phyloP scores from a whole-genome alignment of 805 yeast species.

The Clavispora asparagi region DNA sequence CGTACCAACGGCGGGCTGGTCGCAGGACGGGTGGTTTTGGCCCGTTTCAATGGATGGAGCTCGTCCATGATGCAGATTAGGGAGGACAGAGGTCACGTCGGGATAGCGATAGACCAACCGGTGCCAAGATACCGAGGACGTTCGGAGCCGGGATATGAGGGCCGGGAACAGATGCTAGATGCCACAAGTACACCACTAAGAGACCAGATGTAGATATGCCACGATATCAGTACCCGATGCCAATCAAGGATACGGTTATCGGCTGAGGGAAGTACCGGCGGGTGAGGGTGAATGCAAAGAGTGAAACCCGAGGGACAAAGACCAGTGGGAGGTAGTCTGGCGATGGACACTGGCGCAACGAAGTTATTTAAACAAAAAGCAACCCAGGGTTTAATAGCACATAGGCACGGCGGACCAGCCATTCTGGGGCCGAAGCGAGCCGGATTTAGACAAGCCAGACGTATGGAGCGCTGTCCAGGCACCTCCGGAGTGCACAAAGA shows the following conservation, averaged over 20 bases:
- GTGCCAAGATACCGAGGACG: too few species aligned
- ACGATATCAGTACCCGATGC: too few species aligned
- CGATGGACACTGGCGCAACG: background rate
- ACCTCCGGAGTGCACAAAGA: background rate
- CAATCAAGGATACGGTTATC: too few species aligned
- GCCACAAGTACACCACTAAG: too few species aligned
- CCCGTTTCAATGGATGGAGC: background rate
- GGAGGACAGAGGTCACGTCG: too few species aligned
- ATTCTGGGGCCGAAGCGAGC: background rate
- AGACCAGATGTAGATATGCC: too few species aligned
- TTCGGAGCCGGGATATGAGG: too few species aligned
- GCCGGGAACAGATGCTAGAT: too few species aligned
- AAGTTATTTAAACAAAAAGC: background rate
- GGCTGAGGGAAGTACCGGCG: too few species aligned
- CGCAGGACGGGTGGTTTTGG: background rate
- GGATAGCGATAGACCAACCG: too few species aligned
- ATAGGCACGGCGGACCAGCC: background rate
- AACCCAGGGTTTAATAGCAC: background rate
- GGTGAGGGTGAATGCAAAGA: too few species aligned
- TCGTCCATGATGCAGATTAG: background rate
- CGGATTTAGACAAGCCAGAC: background rate
- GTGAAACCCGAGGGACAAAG: too few species aligned
- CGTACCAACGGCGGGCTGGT: background rate
- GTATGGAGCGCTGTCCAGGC: background rate
- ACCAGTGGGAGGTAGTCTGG: background rate